Conservation (phyloP, 164 flowering plant genomes). For the Macadamia integrifolia region DNA sequence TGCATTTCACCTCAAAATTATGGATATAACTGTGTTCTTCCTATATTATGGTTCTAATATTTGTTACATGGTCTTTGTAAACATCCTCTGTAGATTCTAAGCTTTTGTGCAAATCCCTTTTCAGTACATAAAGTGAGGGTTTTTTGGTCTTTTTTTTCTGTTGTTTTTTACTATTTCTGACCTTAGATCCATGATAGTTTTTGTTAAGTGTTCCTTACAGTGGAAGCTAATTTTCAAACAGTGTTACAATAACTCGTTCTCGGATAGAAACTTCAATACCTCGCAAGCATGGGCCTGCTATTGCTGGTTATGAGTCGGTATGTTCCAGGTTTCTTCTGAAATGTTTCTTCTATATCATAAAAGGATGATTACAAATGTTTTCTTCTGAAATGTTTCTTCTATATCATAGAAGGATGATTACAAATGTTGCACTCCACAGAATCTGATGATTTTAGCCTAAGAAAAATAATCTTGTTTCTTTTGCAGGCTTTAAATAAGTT, state of each 20-base stretch:
- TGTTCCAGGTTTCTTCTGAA: constrained; percentile 14
- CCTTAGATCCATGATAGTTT: neutral
- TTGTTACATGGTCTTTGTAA: no score
- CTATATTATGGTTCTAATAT: no score
- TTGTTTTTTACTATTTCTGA: neutral
- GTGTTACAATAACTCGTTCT: constrained; percentile 77
- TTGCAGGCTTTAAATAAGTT: constrained; percentile 84
- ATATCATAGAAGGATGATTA: neutral
- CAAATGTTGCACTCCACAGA: neutral
- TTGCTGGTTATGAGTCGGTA: constrained; percentile 96
- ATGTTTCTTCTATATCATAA: neutral
- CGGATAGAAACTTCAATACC: constrained; percentile 93
- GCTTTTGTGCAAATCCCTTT: neutral
- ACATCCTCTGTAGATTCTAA: neutral
- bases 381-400: neutral
- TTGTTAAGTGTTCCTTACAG: neutral
- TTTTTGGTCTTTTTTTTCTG: neutral
- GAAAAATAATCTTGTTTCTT: neutral
- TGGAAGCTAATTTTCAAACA: constrained; percentile 24
- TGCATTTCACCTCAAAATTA: no score
- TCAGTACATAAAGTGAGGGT: neutral
- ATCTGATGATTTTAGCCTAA: neutral
- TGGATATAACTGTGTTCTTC: no score
- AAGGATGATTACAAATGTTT: neutral
- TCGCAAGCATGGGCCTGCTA: constrained; percentile 97